Conservation (phyloP, 805 yeast genomes). For the Yarrowia alimentaria region DNA sequence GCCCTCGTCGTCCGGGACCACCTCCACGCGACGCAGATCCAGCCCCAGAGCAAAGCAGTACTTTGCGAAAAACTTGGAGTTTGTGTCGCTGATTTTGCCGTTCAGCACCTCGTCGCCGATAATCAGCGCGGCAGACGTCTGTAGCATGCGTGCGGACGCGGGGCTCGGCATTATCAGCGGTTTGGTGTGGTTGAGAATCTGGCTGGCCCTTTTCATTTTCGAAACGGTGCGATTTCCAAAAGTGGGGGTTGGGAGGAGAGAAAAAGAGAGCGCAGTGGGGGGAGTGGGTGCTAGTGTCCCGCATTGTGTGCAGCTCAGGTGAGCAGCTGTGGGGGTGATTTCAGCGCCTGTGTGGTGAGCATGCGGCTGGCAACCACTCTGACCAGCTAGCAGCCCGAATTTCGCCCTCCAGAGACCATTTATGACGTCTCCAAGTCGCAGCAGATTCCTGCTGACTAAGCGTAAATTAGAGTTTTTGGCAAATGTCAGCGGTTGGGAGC, state of each 20-base stretch:
- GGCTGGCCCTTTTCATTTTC: conserved; percentile 16
- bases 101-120: conserved; percentile 89
- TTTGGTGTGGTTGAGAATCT: conserved; percentile 16
- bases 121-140: conserved; percentile 42
- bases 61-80: conserved; percentile 68
- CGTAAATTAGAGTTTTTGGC: too few relatives aligned
- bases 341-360: too few relatives aligned
- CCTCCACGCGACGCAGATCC: conserved; percentile 61
- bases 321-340: too few relatives aligned
- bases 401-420: too few relatives aligned
- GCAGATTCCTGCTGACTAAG: too few relatives aligned
- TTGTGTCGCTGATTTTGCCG: conserved; percentile 79
- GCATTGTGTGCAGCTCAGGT: too few relatives aligned
- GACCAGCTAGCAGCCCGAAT: too few relatives aligned
- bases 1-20: conserved; percentile 71
- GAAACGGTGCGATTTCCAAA: background rate
- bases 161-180: conserved; percentile 16
- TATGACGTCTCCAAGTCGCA: too few relatives aligned
- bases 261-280: background rate
- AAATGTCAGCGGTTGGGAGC: too few relatives aligned
- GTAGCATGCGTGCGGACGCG: conserved; percentile 21
- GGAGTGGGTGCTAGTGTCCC: too few relatives aligned
- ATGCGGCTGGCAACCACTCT: too few relatives aligned
- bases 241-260: background rate
- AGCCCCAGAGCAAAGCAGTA: conserved; percentile 67